Conservation (phyloP, 441 rosid genomes). For the Eruca vesicaria region DNA sequence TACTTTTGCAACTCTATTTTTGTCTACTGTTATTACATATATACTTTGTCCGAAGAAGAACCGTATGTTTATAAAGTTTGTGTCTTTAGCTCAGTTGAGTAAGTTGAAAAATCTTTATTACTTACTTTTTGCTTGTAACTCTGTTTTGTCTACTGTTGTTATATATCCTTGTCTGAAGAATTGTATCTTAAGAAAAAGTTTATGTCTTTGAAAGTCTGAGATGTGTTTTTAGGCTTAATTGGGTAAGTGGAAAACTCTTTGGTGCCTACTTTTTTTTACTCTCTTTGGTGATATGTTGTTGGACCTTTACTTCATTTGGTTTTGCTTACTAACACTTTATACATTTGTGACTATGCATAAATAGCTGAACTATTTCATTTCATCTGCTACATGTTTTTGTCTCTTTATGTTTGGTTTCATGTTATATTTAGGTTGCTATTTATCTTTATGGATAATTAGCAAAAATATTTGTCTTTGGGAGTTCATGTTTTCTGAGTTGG, state of each 20-base stretch:
- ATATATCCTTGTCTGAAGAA: neutral
- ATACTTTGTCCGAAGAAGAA: neutral
- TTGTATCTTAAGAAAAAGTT: neutral
- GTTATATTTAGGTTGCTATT: neutral
- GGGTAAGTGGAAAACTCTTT: neutral
- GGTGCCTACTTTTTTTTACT: neutral
- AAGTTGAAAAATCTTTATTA: neutral
- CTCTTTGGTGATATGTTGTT: neutral
- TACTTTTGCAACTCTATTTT: neutral
- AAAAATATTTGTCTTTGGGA: constrained; percentile 1
- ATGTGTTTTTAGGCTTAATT: constrained; percentile 4
- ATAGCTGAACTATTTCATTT: neutral
- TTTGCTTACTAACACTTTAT: neutral
- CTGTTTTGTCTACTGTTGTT: too few species aligned
- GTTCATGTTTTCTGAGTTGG: neutral
- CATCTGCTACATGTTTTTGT: neutral
- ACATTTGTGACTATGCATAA: neutral
- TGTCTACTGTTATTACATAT: neutral
- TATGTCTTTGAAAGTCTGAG: neutral
- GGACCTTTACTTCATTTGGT: neutral
- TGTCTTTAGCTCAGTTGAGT: neutral
- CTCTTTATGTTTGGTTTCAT: neutral
- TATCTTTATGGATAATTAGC: neutral
- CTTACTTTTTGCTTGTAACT: neutral
- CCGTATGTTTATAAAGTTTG: neutral